Base-by-base conservation (phyloP, 2,329 filamentous ascomycete species). In the Fusarium goolgardi region DNA sequence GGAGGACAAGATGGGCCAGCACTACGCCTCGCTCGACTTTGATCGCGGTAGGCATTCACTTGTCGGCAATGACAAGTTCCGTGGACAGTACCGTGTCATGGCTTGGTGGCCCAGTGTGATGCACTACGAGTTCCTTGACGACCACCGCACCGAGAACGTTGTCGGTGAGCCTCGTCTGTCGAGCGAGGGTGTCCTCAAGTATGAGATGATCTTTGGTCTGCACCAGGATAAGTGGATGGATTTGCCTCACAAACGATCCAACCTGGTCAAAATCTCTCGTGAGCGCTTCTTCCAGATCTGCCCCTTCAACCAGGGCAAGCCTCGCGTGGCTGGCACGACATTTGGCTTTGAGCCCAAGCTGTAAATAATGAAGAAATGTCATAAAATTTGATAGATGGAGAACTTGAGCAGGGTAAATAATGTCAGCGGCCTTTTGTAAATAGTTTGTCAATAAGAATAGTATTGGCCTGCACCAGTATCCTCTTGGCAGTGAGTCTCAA, bases 141-240 rank as follows among this genome's bases (percentile, higher is more conserved):
- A 89, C 67, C 81, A 84, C 63, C 83, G 86, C 52, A 89, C 86
- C 4, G 80, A 77, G 74, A 79, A 80, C 65, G 83, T 88, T 2
- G 84, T 89, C 2, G 90, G 90, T 56, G 92, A 95, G 80, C 91
- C 92, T 37, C 90, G 90, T 73, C 86, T 86, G 55, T 90, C 88
- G 3, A 90, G 90, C 70, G 85, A 82, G 35, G 90, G 87, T 0
- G 88, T 93, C 11, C 81, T 93, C 60, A 87, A 87, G 61, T 93
- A 93, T 75, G 91, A 94, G 72, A 85, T 91, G 59, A 86, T 90
- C 55, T 89, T 92, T 71, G 91, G 91, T 2, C 89, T 93, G 71
- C 86, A 88, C 20, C 83, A 93, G 35, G 87, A 90, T 71, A 91
- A 91, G 78, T 88, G 91, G 68, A 87, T 92, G 67, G 90, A 93